Evolutionary conservation across 495 filamentous ascomycete species (phyloP).

Genomic region (Penicillium flavigenum): DNA sequence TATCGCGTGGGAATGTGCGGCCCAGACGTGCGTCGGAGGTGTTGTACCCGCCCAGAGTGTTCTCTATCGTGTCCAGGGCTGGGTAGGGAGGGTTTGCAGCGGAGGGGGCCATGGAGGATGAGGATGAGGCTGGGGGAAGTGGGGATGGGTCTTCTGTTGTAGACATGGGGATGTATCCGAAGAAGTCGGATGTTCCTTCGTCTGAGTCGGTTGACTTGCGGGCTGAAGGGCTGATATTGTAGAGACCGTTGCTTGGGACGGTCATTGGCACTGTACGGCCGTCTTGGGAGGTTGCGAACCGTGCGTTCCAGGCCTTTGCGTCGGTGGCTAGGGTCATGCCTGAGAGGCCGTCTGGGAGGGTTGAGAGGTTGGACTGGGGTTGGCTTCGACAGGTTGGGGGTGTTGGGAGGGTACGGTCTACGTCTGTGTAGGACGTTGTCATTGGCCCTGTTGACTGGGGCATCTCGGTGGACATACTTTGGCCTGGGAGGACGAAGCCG

Average conservation of each 20-base stretch:
- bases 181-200: slow-evolving; percentile 28
- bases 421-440: slow-evolving; percentile 23
- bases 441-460: slow-evolving; percentile 23
- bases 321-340: slow-evolving; percentile 19
- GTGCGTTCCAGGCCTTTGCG: slow-evolving; percentile 23
- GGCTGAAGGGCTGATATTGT: slow-evolving; percentile 18
- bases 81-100: slow-evolving; percentile 21
- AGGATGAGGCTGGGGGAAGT: slow-evolving; percentile 7
- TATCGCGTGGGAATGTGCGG: slow-evolving; percentile 26
- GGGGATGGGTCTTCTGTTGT: slow-evolving; percentile 17
- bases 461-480: slow-evolving; percentile 24
- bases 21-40: slow-evolving; percentile 15
- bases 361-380: slow-evolving; percentile 13
- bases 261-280: slow-evolving; percentile 1
- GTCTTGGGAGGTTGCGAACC: slow-evolving; percentile 3
- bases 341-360: slow-evolving; percentile 19
- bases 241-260: slow-evolving; percentile 20
- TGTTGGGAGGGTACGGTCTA: slow-evolving; percentile 42
- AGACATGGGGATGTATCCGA: slow-evolving; percentile 32
- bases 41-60: slow-evolving; percentile 22
- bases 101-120: slow-evolving; percentile 16
- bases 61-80: slow-evolving; percentile 22
- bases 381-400: slow-evolving; percentile 29
- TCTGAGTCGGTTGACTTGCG: slow-evolving; percentile 23
- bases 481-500: slow-evolving; percentile 33